Percentiles rank a stretch among this genome's conserved stretches.
These are phyloP conservation scores for Nemania sp. DNA, from an alignment of 2,329 filamentous ascomycete genomes.

Conservation along the genomic window DNA sequence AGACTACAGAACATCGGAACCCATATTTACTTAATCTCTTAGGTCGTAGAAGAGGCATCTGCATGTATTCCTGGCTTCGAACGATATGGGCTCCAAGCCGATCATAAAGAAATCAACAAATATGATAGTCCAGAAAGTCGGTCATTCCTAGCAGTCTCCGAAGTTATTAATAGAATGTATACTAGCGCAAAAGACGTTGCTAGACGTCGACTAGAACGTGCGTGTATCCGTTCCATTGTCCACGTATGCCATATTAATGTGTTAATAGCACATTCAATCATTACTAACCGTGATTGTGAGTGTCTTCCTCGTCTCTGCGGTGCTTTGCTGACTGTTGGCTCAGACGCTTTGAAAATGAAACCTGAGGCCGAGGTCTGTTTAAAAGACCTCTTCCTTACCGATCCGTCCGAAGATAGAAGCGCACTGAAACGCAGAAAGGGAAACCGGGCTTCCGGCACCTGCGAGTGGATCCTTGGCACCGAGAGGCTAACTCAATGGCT, in stretches of 20 bases:
- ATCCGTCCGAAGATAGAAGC: not conserved
- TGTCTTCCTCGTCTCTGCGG: not conserved
- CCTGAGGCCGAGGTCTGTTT: not conserved
- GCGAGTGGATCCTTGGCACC: not conserved
- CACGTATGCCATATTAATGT: not conserved
- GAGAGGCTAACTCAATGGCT: not conserved
- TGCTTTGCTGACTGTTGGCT: not conserved
- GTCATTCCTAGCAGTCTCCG: not conserved
- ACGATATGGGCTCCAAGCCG: not conserved
- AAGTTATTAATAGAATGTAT: not conserved
- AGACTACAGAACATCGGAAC: not conserved
- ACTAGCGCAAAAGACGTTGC: not conserved
- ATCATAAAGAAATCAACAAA: not conserved
- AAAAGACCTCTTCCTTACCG: not conserved
- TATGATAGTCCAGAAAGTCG: not conserved
- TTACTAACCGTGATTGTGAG: not conserved
- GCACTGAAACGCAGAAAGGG: not conserved
- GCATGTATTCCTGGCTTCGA: not conserved
- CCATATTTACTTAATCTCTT: not conserved
- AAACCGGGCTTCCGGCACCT: constrained; percentile 1
- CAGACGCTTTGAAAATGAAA: not conserved
- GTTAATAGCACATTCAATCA: not conserved
- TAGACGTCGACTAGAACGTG: not conserved
- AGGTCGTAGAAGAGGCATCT: not conserved
- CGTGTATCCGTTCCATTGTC: not conserved